Conservation (phyloP, 768 basidiomycete genomes). For the Auriculariales sp. region DNA sequence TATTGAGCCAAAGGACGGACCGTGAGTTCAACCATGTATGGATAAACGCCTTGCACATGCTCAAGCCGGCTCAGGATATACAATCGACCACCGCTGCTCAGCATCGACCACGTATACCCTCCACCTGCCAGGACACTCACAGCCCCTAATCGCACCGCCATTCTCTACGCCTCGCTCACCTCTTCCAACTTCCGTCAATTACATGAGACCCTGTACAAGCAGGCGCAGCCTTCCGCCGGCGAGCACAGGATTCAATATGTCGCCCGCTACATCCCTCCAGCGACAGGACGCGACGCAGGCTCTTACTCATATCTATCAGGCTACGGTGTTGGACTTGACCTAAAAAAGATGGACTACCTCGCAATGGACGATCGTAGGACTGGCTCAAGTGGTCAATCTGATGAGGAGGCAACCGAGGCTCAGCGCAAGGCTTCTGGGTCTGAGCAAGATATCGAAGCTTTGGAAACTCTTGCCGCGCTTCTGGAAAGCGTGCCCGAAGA, state of each 20-base stretch:
- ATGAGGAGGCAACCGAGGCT: neutral
- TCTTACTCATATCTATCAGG: conserved; percentile 50
- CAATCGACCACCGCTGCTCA: conserved; percentile 34
- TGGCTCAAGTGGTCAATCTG: conserved; percentile 12
- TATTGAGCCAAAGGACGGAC: no score
- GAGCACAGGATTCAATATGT: conserved; percentile 52
- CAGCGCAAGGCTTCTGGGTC: conserved; percentile 11
- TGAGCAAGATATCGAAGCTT: conserved; percentile 19
- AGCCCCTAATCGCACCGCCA: conserved; percentile 44
- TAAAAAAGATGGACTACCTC: conserved; percentile 97
- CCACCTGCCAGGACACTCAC: conserved; percentile 28
- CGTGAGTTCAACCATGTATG: no score
- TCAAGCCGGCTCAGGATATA: conserved; percentile 18
- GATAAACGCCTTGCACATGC: no score
- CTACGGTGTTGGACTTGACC: conserved; percentile 80
- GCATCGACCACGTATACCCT: conserved; percentile 69
- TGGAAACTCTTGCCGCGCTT: conserved; percentile 23
- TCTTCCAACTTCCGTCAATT: conserved; percentile 58
- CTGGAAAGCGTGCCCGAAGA: neutral
- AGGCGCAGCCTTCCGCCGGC: conserved; percentile 24
- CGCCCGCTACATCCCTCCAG: conserved; percentile 49
- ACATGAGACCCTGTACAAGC: conserved; percentile 44
- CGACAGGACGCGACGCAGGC: conserved; percentile 9
- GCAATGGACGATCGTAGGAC: conserved; percentile 73
- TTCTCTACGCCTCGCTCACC: conserved; percentile 60